A percentile compares a stretch with the other conserved stretches of the same genome.
phyloP scores from a whole-genome alignment of 129 eudicot genomes.

The Flaveria bidentis region DNA sequence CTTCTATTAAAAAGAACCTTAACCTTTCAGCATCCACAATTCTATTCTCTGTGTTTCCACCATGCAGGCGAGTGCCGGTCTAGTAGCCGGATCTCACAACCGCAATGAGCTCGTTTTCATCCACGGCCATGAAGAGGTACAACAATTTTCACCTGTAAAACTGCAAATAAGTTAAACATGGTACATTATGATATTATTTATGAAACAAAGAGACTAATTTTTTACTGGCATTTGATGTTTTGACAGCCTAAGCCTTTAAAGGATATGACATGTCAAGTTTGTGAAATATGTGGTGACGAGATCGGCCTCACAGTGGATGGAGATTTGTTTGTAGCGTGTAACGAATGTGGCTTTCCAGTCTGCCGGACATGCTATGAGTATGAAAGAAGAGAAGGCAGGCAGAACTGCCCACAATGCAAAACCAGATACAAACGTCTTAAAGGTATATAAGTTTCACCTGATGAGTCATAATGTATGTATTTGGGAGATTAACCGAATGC shows the following conservation, averaged over 20 bases:
- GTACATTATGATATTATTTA: not conserved
- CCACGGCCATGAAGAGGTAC: constrained; percentile 97
- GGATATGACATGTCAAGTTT: constrained; percentile 88
- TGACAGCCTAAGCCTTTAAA: constrained; percentile 83
- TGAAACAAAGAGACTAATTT: not conserved
- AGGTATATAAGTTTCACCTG: constrained; percentile 39
- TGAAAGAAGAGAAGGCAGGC: constrained; percentile 94
- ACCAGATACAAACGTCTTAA: constrained; percentile 94
- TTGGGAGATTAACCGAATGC: not conserved
- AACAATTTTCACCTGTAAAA: not conserved
- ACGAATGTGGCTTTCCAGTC: constrained; percentile 97
- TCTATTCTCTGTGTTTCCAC: constrained; percentile 19
- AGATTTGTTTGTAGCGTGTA: constrained; percentile 93
- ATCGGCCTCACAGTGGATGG: constrained; percentile 83
- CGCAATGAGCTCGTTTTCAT: constrained; percentile 98
- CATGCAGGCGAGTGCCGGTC: constrained; percentile 99
- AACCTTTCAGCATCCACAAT: constrained; percentile 16
- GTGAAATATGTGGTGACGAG: constrained; percentile 99
- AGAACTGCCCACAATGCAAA: constrained; percentile 91
- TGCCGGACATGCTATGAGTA: constrained; percentile 97
- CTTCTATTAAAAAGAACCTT: constrained; percentile 37
- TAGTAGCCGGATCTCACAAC: constrained; percentile 98
- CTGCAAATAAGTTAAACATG: not conserved
- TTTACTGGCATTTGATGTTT: constrained; percentile 19
- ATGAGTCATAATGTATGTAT: not conserved